phyloP scores from a whole-genome alignment of 805 yeast species.

The Ogataea pilisensis region DNA sequence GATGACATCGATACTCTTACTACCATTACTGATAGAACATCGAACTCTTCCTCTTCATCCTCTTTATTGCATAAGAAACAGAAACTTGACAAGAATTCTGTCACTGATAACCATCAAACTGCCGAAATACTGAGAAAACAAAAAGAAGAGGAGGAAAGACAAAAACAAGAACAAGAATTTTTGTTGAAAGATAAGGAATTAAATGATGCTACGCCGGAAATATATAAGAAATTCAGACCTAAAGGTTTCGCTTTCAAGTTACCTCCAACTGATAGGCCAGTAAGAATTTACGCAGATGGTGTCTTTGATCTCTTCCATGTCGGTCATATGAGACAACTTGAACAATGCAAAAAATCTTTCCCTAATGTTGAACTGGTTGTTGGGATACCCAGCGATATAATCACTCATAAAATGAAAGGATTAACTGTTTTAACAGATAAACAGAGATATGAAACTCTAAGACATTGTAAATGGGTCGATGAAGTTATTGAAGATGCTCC shows the following conservation, averaged over 20 bases:
- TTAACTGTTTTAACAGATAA: conserved; percentile 84
- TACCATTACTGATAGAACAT: conserved; percentile 8
- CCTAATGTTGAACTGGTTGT: conserved; percentile 81
- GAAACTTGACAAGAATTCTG: conserved; percentile 3
- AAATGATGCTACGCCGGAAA: conserved; percentile 63
- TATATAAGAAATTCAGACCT: conserved; percentile 75
- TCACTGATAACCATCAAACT: neutral
- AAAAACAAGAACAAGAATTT: conserved; percentile 27
- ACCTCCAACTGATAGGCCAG: conserved; percentile 83
- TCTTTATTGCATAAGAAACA: conserved; percentile 3
- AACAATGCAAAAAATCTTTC: conserved; percentile 91
- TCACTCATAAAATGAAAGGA: conserved; percentile 91
- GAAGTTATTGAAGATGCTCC: conserved; percentile 95
- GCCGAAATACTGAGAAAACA: conserved; percentile 1
- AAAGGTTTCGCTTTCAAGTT: conserved; percentile 69
- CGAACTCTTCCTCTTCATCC: neutral
- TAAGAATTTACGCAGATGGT: conserved; percentile 97
- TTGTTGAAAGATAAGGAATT: conserved; percentile 49
- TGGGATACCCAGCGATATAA: conserved; percentile 87
- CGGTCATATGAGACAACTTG: conserved; percentile 97
- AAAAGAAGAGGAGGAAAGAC: conserved; percentile 19
- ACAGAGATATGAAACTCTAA: conserved; percentile 86
- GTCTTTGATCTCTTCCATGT: conserved; percentile 94
- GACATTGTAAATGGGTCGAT: conserved; percentile 96
- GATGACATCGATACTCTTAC: conserved; percentile 6